Base-by-base conservation (phyloP, 169 alveolate genomes). In the Plasmodium yoelii region DNA sequence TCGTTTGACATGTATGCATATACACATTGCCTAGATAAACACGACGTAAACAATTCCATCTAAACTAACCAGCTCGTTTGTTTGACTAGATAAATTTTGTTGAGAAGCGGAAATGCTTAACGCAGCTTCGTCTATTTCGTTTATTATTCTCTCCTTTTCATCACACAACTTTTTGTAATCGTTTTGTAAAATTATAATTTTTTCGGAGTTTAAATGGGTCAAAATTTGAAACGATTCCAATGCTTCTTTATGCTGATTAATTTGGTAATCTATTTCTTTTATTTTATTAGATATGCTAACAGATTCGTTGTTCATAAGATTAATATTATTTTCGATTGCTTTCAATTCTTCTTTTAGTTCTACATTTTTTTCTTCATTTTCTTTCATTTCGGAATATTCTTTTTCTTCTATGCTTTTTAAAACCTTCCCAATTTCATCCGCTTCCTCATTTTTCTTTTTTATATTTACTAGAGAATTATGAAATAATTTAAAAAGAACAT, bases 171-270 rank as follows among this genome's bases (percentile, higher is more conserved):
- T 82, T 57, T 55, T 57, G 18, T 22, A 82, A 12, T 82, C 73
- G 55, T 82, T 82, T 59, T 67, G 64, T 18, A 82, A 47, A 13
- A 61, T 46, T 18, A 56, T 5, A 67, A 56, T 67, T 56, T 71
- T 67, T 60, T 82, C 90, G 8, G 13, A 24, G 18, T 82, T 82
- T 47, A 82, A 70, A 71, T 82, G 55, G 2, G 90, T 61, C 24
- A 82, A 47, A 56, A 68, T 82, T 1, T 57, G 46, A 42, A 82
- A 82, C 12, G 90, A 82, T 46, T 82, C 90, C 0, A 82, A 67
- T 9, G 84, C 80, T 59, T 82, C 90, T 19, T 67, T 82, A 70
- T 82, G 90, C 15, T 82, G 90, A 28, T 82, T 82, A 53, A 82
- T 82, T 53, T 82, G 90, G 26, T 82, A 82, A 55, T 82, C 84